phyloP scores from a whole-genome alignment of 768 basidiomycete species.

The Boletus rubescentipes region DNA sequence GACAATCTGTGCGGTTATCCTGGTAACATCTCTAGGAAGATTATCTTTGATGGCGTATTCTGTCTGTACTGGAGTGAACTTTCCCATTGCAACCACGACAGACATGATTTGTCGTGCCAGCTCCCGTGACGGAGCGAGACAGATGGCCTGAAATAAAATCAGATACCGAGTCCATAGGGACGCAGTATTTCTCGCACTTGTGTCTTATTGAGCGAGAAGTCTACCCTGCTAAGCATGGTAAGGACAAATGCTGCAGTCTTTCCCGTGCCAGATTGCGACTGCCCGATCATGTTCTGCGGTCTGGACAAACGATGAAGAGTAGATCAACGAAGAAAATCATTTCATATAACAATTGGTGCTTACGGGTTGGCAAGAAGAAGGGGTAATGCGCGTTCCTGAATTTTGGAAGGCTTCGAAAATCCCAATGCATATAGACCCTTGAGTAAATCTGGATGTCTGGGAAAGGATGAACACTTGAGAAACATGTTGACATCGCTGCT shows the following conservation, averaged over 20 bases:
- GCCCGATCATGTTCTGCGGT: constrained; percentile 98
- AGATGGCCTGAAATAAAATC: constrained; percentile 66
- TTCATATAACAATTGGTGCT: constrained; percentile 26
- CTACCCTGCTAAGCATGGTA: constrained; percentile 94
- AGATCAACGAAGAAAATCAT: background rate
- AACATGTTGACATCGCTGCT: background rate
- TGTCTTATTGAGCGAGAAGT: constrained; percentile 77
- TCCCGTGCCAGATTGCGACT: constrained; percentile 98
- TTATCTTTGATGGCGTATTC: constrained; percentile 95
- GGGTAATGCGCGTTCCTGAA: constrained; percentile 95
- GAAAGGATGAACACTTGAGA: constrained; percentile 7
- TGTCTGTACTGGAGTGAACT: constrained; percentile 90
- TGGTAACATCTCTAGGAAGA: constrained; percentile 60
- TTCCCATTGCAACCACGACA: constrained; percentile 91
- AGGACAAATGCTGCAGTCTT: constrained; percentile 98
- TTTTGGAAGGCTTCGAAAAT: constrained; percentile 97
- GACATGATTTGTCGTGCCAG: constrained; percentile 97
- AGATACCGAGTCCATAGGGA: background rate
- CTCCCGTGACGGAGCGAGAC: constrained; percentile 97
- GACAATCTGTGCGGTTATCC: constrained; percentile 84
- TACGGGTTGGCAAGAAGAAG: constrained; percentile 89
- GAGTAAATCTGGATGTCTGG: constrained; percentile 82
- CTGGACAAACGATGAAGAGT: constrained; percentile 41
- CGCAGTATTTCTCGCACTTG: constrained; percentile 53
- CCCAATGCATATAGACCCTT: constrained; percentile 95